These are phyloP conservation scores for Populus hybrid DNA, from an alignment of 441 rosid species.

Conservation along the genomic window DNA sequence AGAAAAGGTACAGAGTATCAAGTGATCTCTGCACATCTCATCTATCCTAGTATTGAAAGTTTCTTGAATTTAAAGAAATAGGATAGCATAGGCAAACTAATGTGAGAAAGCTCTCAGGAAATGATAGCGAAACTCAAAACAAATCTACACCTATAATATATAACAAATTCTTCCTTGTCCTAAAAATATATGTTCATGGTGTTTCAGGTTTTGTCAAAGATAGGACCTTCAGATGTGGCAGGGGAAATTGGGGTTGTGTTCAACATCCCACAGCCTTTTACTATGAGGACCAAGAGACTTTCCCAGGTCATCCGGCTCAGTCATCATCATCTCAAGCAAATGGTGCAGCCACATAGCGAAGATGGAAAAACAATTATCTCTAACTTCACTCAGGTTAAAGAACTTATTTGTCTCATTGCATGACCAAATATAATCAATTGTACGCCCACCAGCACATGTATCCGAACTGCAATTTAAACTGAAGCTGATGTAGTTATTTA, in stretches of 20 bases:
- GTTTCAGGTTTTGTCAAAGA: constrained; percentile 56
- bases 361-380: constrained; percentile 55
- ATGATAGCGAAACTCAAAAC: background rate
- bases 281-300: constrained; percentile 78
- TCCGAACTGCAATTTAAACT: background rate
- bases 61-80: background rate
- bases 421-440: background rate
- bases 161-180: background rate
- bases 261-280: constrained; percentile 89
- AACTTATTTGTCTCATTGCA: background rate
- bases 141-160: background rate
- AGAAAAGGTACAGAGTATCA: background rate
- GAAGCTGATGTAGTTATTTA: constrained; percentile 5
- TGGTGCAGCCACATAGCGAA: constrained; percentile 44
- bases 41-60: background rate
- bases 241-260: constrained; percentile 92
- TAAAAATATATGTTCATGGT: constrained; percentile 15
- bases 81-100: background rate
- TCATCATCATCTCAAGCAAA: constrained; percentile 77
- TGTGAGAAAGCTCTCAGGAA: background rate
- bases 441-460: background rate
- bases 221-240: constrained; percentile 69
- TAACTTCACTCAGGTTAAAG: constrained; percentile 50
- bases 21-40: background rate
- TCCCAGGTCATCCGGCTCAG: constrained; percentile 81